Evolutionary conservation across 352 stramenopile genomes (phyloP).

Genomic region (Thraustochytrium sp.): DNA sequence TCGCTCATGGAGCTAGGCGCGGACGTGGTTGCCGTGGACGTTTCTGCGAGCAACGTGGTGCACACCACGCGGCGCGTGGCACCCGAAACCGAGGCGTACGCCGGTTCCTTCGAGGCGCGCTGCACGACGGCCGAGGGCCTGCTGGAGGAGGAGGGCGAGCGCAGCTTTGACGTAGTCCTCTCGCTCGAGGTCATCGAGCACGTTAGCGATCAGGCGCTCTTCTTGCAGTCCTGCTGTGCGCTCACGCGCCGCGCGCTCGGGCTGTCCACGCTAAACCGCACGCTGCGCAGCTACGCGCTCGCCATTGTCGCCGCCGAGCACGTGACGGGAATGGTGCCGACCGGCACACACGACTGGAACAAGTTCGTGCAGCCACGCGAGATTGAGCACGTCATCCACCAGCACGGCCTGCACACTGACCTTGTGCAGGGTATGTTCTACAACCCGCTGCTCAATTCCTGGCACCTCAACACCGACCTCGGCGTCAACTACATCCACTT

Average conservation of each 20-base stretch:
- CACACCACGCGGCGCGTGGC: conserved; percentile 56
- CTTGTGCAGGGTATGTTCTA: neutral
- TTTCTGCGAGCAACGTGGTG: conserved; percentile 59
- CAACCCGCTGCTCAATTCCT: neutral
- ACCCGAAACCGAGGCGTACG: conserved; percentile 46
- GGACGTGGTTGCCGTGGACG: conserved; percentile 64
- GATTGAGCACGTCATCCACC: conserved; percentile 11
- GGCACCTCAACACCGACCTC: neutral
- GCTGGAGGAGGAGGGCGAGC: conserved; percentile 44
- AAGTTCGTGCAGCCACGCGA: conserved; percentile 56
- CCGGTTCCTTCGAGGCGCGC: conserved; percentile 53
- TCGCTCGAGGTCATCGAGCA: conserved; percentile 75
- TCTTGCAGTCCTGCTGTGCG: conserved; percentile 50
- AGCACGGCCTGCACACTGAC: conserved; percentile 5
- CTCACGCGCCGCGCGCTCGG: conserved; percentile 57
- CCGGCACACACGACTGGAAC: conserved; percentile 70
- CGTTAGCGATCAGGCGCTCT: conserved; percentile 58
- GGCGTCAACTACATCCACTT: conserved; percentile 35
- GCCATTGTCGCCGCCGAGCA: conserved; percentile 70
- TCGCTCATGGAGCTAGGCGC: conserved; percentile 65
- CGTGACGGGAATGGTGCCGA: conserved; percentile 63
- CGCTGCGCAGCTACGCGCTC: conserved; percentile 54
- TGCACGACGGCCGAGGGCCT: conserved; percentile 63
- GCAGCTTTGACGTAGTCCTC: conserved; percentile 65
- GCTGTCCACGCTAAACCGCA: conserved; percentile 71